These are phyloP conservation scores for Gymnopilus junonius DNA, from an alignment of 768 basidiomycete genomes.

Conservation along the genomic window DNA sequence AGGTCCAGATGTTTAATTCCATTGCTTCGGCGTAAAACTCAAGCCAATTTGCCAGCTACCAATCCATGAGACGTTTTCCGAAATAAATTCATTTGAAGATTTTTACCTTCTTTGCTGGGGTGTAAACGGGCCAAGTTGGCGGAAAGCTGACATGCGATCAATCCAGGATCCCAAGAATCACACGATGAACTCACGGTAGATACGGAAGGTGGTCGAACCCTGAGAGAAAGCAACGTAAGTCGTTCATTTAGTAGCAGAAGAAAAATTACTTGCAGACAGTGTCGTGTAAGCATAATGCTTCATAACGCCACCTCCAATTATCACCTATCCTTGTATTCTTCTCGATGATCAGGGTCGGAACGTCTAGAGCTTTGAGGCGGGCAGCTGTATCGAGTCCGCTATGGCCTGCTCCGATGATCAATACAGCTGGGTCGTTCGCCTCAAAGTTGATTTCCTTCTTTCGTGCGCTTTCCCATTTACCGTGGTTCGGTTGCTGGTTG, in stretches of 20 bases:
- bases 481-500: constrained; percentile 47
- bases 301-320: constrained; percentile 70
- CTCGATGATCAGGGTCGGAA: constrained; percentile 68
- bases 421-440: constrained; percentile 57
- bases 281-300: constrained; percentile 69
- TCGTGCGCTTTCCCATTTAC: constrained; percentile 57
- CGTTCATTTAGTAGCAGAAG: neutral
- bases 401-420: constrained; percentile 73
- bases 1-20: constrained; percentile 58
- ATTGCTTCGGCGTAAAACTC: constrained; percentile 37
- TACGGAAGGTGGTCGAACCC: constrained; percentile 66
- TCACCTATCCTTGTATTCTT: constrained; percentile 62
- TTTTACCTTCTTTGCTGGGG: constrained; percentile 32
- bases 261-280: constrained; percentile 56
- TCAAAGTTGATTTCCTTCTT: constrained; percentile 47
- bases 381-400: constrained; percentile 70
- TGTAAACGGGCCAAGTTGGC: constrained; percentile 34
- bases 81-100: neutral
- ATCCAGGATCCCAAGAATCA: neutral
- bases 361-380: constrained; percentile 60
- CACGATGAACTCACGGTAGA: constrained; percentile 47
- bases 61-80: neutral
- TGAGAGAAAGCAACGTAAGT: constrained; percentile 18
- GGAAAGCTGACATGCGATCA: constrained; percentile 27
- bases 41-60: constrained; percentile 37